Base-by-base conservation (phyloP, 768 basidiomycete genomes). In the Calocybe indica region DNA sequence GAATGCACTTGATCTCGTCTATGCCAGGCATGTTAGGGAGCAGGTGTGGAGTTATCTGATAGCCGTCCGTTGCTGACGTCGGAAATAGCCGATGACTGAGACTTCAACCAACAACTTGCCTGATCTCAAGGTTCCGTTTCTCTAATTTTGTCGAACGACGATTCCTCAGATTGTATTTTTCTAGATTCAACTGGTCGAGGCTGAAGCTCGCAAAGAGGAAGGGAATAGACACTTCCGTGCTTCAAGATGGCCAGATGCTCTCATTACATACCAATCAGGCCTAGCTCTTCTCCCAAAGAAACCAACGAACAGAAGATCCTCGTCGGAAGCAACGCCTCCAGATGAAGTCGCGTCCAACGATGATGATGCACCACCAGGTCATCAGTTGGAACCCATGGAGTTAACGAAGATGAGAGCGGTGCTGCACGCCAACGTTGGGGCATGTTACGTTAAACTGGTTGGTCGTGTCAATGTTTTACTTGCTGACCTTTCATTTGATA, bases 401-500 rank as follows among this genome's bases (percentile, higher is more conserved):
- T 22, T 22, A 4, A 22, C 22, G 22, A 22, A 22, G 22, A 22
- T 22, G 22, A 22, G 89, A 45, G 82, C 91, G 30, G 72, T 89
- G 11, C 61, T 94, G 54, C 78, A 88, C 60, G 84, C 87, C n/a
- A 97, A 97, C 60, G 82, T 95, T 35, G 92, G 77, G 0, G 93
- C 92, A 44, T 94, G 92, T 56, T 72, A 83, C 60, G 73, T 88
- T 5, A 89, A 90, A 58, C 64, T 89, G 64, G 92, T 89, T 57
- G 59, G 83, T 57, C 47, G n/a, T 1, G 14, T 13, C 10, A 7
- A 38, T 37, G 7, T 32, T 43, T 28, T 42, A n/a, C 1, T 39
- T 37, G 31, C 33, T 36, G 22, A 46, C 47, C 48, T 31, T 36
- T 48, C 32, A 30, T 10, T 44, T 33, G 33, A 49, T 11, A 46